phyloP scores from a whole-genome alignment of 2,329 filamentous ascomycete genomes.

The Colletotrichum sp. region DNA sequence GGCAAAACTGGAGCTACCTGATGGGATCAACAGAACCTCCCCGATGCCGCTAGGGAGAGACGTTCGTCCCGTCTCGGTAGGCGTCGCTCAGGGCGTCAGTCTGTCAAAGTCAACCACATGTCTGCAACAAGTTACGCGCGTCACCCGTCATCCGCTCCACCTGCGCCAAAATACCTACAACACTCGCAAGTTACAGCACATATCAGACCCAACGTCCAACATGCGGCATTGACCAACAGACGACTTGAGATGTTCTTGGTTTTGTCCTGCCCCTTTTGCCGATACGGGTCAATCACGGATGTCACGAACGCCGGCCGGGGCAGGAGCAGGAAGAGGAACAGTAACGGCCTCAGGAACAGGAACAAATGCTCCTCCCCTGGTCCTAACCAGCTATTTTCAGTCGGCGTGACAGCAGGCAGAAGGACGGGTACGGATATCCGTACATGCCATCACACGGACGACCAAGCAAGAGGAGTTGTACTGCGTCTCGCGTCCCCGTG shows the following conservation, averaged over 20 bases:
- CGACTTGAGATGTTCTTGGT: background rate
- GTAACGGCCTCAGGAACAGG: background rate
- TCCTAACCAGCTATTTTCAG: background rate
- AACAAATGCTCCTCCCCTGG: slow-evolving; percentile 5
- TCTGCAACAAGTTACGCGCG: slow-evolving; percentile 19
- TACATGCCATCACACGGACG: background rate
- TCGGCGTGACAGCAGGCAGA: background rate
- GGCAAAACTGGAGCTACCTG: background rate
- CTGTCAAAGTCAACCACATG: slow-evolving; percentile 12
- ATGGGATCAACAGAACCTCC: slow-evolving; percentile 2
- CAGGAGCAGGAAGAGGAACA: background rate
- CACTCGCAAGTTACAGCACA: background rate
- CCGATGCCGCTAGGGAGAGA: slow-evolving; percentile 14
- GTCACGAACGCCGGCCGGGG: background rate
- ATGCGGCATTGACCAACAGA: background rate
- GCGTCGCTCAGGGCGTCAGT: slow-evolving; percentile 5
- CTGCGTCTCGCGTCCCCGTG: slow-evolving; percentile 3
- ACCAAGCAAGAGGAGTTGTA: background rate
- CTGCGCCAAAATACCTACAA: background rate
- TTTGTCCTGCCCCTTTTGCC: background rate
- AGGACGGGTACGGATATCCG: background rate
- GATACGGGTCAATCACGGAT: background rate
- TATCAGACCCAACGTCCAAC: background rate
- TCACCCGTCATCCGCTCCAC: slow-evolving; percentile 15
- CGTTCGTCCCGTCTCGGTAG: slow-evolving; percentile 21